Conservation (phyloP, 2,329 filamentous ascomycete species). For the Ophiostoma triangulosporum region DNA sequence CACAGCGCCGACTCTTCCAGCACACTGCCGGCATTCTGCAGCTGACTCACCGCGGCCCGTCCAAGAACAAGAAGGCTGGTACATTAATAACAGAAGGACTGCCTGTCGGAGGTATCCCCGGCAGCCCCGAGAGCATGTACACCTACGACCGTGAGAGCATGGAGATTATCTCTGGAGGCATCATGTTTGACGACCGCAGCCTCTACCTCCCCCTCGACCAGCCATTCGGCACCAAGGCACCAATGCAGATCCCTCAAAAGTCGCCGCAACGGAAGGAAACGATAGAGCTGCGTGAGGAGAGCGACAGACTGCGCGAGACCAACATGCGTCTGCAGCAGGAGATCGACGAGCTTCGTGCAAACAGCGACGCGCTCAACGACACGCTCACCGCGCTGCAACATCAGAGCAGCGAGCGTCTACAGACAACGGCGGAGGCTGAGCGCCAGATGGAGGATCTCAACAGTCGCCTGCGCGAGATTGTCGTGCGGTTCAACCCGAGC, state of each 20-base stretch:
- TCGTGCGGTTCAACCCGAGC: constrained; percentile 48
- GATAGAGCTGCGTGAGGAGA: constrained; percentile 34
- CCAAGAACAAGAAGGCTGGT: constrained; percentile 20
- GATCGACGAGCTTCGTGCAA: constrained; percentile 19
- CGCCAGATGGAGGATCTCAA: constrained; percentile 56
- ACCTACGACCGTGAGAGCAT: constrained; percentile 49
- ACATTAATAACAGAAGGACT: constrained; percentile 25
- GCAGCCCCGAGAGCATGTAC: constrained; percentile 65
- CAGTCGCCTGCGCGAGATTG: constrained; percentile 49
- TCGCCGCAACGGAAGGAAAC: constrained; percentile 27
- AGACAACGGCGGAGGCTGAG: constrained; percentile 48
- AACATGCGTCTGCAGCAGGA: constrained; percentile 18
- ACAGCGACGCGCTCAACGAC: constrained; percentile 21
- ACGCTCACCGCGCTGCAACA: constrained; percentile 25
- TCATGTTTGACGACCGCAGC: constrained; percentile 65
- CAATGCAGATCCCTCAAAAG: not conserved
- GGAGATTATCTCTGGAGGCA: constrained; percentile 33
- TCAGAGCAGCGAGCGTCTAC: constrained; percentile 26
- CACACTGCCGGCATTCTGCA: constrained; percentile 90
- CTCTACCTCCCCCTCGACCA: constrained; percentile 58
- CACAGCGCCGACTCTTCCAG: constrained; percentile 64
- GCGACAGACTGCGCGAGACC: constrained; percentile 14
- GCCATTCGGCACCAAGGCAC: constrained; percentile 28
- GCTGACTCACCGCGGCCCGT: constrained; percentile 68
- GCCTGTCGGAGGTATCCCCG: constrained; percentile 46